These are phyloP conservation scores for Rhododendron molle DNA, from an alignment of 148 eudicot genomes.

Conservation along the genomic window DNA sequence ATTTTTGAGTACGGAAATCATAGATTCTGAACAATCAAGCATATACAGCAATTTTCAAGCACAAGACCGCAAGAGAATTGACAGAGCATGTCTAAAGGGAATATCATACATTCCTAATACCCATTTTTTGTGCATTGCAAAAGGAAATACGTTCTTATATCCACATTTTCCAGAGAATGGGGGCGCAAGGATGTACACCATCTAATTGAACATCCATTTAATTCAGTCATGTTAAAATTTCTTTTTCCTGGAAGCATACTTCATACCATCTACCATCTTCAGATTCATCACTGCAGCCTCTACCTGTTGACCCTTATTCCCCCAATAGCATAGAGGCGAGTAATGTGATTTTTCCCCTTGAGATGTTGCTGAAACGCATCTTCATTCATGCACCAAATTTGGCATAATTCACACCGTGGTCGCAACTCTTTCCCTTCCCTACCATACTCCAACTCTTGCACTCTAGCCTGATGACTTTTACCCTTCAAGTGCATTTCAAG, in stretches of 20 bases:
- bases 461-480: conserved; percentile 20
- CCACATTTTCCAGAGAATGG: background rate
- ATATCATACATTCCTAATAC: background rate
- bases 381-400: conserved; percentile 28
- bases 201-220: background rate
- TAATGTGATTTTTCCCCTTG: conserved; percentile 21
- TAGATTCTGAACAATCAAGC: background rate
- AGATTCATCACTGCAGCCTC: background rate
- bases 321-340: conserved; percentile 1
- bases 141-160: background rate
- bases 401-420: conserved; percentile 24
- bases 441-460: conserved; percentile 9
- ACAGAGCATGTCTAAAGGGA: background rate
- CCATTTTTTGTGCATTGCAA: background rate
- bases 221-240: background rate
- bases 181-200: background rate
- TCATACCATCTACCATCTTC: background rate
- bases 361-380: conserved; percentile 18
- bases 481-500: conserved; percentile 24
- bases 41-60: background rate
- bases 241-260: background rate
- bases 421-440: conserved; percentile 2
- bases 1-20: background rate
- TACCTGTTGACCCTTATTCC: background rate
- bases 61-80: background rate